A percentile compares a stretch with the other conserved stretches of the same genome.
Conservation (phyloP, 768 basidiomycete genomes). For the Pleurotus platypus region DNA sequence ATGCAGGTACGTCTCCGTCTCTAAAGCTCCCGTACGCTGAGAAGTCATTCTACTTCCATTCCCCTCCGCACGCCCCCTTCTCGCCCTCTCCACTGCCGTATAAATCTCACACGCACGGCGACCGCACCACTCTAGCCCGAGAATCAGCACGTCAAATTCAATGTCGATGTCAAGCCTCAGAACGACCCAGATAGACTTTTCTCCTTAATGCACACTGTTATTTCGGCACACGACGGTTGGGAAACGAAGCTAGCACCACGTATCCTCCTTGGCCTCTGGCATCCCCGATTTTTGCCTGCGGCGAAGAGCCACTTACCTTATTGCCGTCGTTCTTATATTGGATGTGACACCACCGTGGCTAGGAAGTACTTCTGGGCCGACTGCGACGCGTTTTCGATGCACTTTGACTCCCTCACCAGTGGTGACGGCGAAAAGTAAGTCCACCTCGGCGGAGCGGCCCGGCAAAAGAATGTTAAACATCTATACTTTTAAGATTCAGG, state of each 20-base stretch:
- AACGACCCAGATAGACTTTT: slow-evolving; percentile 90
- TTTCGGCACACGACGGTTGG: slow-evolving; percentile 66
- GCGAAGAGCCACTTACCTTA: slow-evolving; percentile 79
- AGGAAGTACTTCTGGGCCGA: slow-evolving; percentile 87
- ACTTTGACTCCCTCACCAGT: slow-evolving; percentile 68
- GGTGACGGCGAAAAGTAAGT: slow-evolving; percentile 70
- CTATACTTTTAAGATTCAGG: slow-evolving; percentile 55
- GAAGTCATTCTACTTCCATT: slow-evolving; percentile 7
- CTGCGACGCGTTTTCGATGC: slow-evolving; percentile 84
- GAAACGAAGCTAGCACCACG: slow-evolving; percentile 75
- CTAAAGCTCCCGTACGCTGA: slow-evolving; percentile 12
- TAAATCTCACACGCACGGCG: not conserved
- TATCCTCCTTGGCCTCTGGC: slow-evolving; percentile 82
- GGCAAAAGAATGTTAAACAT: not conserved
- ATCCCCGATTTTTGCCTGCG: slow-evolving; percentile 81
- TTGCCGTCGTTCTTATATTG: slow-evolving; percentile 84
- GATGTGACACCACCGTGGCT: slow-evolving; percentile 65
- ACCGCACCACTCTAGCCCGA: slow-evolving; percentile 46
- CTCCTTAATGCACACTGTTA: slow-evolving; percentile 65
- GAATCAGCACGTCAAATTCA: slow-evolving; percentile 71
- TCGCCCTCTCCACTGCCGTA: not conserved
- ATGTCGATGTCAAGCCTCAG: slow-evolving; percentile 92
- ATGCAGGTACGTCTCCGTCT: slow-evolving; percentile 55
- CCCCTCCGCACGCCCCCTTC: slow-evolving; percentile 6
- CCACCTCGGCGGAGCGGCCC: not conserved